phyloP scores from a whole-genome alignment of 176 grass and related monocot species.

The Musa beccarii region DNA sequence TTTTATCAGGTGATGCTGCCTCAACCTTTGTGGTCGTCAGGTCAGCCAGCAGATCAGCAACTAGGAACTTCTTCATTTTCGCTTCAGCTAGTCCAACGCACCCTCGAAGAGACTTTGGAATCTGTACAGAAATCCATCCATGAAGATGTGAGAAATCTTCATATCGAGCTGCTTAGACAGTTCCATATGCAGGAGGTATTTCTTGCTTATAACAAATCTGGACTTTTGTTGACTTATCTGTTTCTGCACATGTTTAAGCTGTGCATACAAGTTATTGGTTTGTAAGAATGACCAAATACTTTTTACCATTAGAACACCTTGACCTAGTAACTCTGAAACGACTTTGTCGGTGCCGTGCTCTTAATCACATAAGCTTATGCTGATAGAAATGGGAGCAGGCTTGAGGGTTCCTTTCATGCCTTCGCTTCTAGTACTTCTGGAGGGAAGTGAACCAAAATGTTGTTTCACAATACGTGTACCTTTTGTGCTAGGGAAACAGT shows the following conservation, averaged over 20 bases:
- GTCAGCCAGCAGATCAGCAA: constrained; percentile 47
- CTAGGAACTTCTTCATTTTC: constrained; percentile 73
- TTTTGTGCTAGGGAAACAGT: not conserved
- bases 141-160: constrained; percentile 86
- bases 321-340: not conserved
- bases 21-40: constrained; percentile 31
- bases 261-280: not conserved
- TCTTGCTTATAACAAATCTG: constrained; percentile 18
- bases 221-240: not conserved
- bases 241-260: not conserved
- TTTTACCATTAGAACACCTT: not conserved
- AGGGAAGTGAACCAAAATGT: not conserved
- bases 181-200: constrained; percentile 93
- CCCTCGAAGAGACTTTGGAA: constrained; percentile 81
- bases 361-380: not conserved
- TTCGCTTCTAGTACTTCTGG: not conserved
- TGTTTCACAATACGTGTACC: not conserved
- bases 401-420: not conserved
- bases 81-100: constrained; percentile 86
- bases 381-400: not conserved
- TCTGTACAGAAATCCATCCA: constrained; percentile 88
- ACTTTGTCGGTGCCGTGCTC: not conserved
- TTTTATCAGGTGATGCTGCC: constrained; percentile 43
- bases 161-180: constrained; percentile 89
- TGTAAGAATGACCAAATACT: not conserved